These are phyloP conservation scores for Metschnikowia santaceciliae DNA, from an alignment of 805 yeast species.

Conservation along the genomic window DNA sequence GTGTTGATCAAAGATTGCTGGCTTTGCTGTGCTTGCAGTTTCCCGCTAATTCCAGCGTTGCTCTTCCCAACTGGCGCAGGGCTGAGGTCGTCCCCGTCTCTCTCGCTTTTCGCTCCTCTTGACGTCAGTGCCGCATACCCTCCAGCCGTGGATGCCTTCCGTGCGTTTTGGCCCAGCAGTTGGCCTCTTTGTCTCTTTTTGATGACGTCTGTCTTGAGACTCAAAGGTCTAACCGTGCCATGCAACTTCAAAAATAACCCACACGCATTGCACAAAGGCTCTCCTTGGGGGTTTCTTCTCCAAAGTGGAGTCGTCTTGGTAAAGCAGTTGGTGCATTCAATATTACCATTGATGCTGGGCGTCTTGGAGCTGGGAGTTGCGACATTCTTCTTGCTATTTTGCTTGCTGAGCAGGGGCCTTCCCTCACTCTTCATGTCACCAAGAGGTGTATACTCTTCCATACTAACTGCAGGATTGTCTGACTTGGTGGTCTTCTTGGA, in stretches of 20 bases:
- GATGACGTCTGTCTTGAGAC: constrained; percentile 87
- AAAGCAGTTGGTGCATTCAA: constrained; percentile 78
- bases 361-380: background rate
- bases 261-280: constrained; percentile 85
- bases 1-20: background rate
- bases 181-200: constrained; percentile 76
- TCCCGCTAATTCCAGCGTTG: background rate
- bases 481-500: background rate
- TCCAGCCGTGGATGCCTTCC: constrained; percentile 8
- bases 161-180: constrained; percentile 3
- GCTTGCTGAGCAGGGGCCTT: constrained; percentile 6
- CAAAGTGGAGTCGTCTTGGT: constrained; percentile 92
- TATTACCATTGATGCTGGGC: constrained; percentile 8
- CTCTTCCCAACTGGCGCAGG: constrained; percentile 37
- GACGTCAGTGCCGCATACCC: background rate
- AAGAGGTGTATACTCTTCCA: background rate
- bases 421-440: background rate
- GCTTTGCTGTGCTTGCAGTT: constrained; percentile 1
- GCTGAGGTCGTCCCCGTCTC: constrained; percentile 48
- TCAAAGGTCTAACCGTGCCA: constrained; percentile 91
- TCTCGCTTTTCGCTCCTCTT: constrained; percentile 4
- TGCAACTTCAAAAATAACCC: constrained; percentile 58
- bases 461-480: background rate
- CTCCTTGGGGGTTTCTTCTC: constrained; percentile 90
- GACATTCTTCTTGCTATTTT: constrained; percentile 1